Percentiles rank a stretch among this genome's conserved stretches.
Evolutionary conservation across 1,284 basidiomycete genomes (phyloP).

Genomic region (Apiotrichum akiyoshidainum): DNA sequence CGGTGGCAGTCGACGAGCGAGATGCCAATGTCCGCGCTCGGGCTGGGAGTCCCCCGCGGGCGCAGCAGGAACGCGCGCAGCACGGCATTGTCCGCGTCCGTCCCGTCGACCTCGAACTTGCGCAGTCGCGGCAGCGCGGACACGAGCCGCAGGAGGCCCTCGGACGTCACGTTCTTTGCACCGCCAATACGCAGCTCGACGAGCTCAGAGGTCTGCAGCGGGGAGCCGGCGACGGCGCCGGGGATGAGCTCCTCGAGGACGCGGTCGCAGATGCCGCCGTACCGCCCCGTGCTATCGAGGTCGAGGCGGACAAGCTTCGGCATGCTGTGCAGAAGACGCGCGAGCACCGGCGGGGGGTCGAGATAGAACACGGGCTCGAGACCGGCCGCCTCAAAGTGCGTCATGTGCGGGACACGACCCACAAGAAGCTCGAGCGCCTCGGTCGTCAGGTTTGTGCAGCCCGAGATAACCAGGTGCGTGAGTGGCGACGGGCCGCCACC

Average conservation of each 20-base stretch:
- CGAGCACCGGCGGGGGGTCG: conserved; percentile 19
- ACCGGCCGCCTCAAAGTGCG: conserved; percentile 76
- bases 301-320: conserved; percentile 72
- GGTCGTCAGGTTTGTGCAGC: conserved; percentile 71
- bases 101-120: conserved; percentile 73
- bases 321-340: conserved; percentile 43
- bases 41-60: too few relatives aligned
- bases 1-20: conserved; percentile 72
- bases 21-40: conserved; percentile 48
- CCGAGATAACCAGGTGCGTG: conserved; percentile 72
- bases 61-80: conserved; percentile 64
- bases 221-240: conserved; percentile 10
- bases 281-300: conserved; percentile 66
- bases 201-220: conserved; percentile 46
- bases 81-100: conserved; percentile 62
- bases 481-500: conserved; percentile 53
- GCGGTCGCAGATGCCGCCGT: conserved; percentile 65
- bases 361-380: conserved; percentile 48
- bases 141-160: conserved; percentile 64
- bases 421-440: conserved; percentile 68
- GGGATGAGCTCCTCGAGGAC: conserved; percentile 54
- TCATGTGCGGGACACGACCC: conserved; percentile 67
- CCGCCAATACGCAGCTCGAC: conserved; percentile 72
- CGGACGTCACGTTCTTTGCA: conserved; percentile 62
- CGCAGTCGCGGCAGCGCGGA: conserved; percentile 61